Base-by-base conservation (phyloP, 2,329 filamentous ascomycete species). In the Botrytis pseudocinerea region DNA sequence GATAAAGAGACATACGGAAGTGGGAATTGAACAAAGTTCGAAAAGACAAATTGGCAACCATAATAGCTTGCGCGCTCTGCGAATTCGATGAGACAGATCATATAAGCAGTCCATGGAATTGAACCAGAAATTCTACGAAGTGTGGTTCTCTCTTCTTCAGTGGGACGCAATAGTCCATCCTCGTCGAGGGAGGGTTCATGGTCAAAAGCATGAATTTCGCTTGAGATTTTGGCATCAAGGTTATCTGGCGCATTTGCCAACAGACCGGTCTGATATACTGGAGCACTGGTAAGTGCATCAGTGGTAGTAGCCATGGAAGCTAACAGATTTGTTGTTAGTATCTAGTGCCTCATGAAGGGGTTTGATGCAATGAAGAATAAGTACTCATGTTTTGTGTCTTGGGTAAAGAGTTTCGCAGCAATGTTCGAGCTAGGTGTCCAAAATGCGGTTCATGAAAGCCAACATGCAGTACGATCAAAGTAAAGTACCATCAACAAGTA, bases 51-150 rank as follows among this genome's bases (percentile, higher is more conserved):
- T 62, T 88, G 87, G 4, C 89, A 90, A 70, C 92, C 92, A 79
- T 94, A 94, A 87, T 93, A 94, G 28, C 90, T 91, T 82, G 93
- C 93, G 64, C 92, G 90, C 83, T 94, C 92, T 83, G 90, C 92
- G 73, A 93, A 84, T 83, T 94, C 92, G 75, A 92, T 88, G 75
- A 93, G 89, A 66, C 91, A 91, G 73, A 94, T 88, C 46, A 90
- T 90, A 83, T 90, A 94, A 73, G 91, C 88, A 70, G 85, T 83
- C 87, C 87, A 90, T 64, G 90, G 89, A 74, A 94, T 88, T 79
- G 85, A 85, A 18, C 89, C 90, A 28, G 89, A 88, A 28, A 92
- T 86, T 78, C 89, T 87, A 63, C 85, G 87, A 44, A 92, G 86
- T 0, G 88, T 90, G 22, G 75, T 78, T 73, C 90, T 80, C 75